Conservation (phyloP, 2,329 filamentous ascomycete species). For the Monilinia aucupariae region DNA sequence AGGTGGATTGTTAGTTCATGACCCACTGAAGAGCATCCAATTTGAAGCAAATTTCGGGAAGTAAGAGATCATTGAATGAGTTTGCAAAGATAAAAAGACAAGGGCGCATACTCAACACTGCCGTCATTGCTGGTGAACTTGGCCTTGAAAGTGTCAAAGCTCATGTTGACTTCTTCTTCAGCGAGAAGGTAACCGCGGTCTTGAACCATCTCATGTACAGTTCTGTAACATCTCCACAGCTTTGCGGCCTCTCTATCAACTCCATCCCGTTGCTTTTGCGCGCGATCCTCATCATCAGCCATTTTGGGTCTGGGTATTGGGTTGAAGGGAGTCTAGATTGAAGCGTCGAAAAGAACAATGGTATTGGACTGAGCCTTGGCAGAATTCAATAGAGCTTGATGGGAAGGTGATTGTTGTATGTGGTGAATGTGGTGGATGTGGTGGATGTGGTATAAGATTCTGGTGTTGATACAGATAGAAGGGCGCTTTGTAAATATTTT, state of each 20-base stretch:
- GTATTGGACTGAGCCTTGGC: background rate
- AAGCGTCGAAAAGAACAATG: no score
- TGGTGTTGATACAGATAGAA: background rate
- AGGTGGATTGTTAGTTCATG: conserved; percentile 5
- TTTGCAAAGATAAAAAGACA: background rate
- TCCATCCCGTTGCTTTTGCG: conserved; percentile 33
- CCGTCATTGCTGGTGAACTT: conserved; percentile 70
- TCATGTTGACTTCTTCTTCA: conserved; percentile 82
- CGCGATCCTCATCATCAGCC: conserved; percentile 32
- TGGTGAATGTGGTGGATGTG: no score
- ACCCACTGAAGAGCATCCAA: background rate
- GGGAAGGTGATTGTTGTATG: background rate
- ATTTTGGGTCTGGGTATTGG: conserved; percentile 19
- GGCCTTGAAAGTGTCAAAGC: conserved; percentile 71
- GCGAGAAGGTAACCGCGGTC: conserved; percentile 90
- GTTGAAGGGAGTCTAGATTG: background rate
- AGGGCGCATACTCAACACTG: conserved; percentile 61
- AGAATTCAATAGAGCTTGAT: no score
- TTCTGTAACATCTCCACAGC: conserved; percentile 91
- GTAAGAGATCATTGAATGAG: conserved; percentile 15
- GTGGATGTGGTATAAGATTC: no score
- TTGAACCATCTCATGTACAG: conserved; percentile 88
- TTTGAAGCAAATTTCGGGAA: background rate
- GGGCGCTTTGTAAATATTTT: conserved; percentile 13
- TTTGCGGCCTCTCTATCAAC: conserved; percentile 47